Evolutionary conservation across 257 asterid species (phyloP).

Genomic region (Ajuga chamaepitys): DNA sequence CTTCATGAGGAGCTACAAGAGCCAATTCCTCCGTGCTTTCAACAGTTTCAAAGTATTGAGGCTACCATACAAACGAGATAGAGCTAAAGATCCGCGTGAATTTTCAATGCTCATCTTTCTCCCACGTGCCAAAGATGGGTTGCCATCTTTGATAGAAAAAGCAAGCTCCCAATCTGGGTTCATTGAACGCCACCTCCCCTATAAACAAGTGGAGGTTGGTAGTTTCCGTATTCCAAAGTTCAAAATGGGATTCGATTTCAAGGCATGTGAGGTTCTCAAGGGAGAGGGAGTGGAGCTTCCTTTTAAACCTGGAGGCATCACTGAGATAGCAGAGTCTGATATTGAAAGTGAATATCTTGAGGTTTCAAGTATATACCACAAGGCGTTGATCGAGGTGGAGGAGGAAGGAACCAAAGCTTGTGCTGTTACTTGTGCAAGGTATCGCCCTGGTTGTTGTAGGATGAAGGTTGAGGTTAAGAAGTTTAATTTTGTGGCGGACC

Average conservation of each 20-base stretch:
- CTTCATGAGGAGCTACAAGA: not conserved
- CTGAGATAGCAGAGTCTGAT: slow-evolving; percentile 34
- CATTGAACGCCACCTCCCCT: slow-evolving; percentile 33
- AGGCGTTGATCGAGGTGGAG: slow-evolving; percentile 47
- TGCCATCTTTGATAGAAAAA: slow-evolving; percentile 25
- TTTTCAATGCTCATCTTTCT: slow-evolving; percentile 41
- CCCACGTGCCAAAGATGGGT: slow-evolving; percentile 36
- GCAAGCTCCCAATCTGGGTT: slow-evolving; percentile 22
- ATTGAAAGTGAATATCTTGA: slow-evolving; percentile 13
- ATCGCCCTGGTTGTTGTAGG: not conserved
- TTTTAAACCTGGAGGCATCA: slow-evolving; percentile 27
- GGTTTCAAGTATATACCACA: slow-evolving; percentile 36
- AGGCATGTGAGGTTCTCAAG: slow-evolving; percentile 35
- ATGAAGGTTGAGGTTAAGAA: not conserved
- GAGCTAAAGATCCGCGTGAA: slow-evolving; percentile 37
- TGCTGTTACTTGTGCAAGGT: slow-evolving; percentile 28
- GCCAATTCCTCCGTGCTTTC: not conserved
- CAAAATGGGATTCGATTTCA: slow-evolving; percentile 28
- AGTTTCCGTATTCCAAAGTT: slow-evolving; percentile 41
- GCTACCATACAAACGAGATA: not conserved
- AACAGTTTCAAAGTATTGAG: not conserved
- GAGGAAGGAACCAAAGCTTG: slow-evolving; percentile 65
- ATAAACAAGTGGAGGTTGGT: slow-evolving; percentile 19
- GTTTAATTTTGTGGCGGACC: not conserved
- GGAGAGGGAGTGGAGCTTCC: slow-evolving; percentile 27